These are phyloP conservation scores for Colletotrichum filicis DNA, from an alignment of 2,329 filamentous ascomycete genomes.

Conservation along the genomic window DNA sequence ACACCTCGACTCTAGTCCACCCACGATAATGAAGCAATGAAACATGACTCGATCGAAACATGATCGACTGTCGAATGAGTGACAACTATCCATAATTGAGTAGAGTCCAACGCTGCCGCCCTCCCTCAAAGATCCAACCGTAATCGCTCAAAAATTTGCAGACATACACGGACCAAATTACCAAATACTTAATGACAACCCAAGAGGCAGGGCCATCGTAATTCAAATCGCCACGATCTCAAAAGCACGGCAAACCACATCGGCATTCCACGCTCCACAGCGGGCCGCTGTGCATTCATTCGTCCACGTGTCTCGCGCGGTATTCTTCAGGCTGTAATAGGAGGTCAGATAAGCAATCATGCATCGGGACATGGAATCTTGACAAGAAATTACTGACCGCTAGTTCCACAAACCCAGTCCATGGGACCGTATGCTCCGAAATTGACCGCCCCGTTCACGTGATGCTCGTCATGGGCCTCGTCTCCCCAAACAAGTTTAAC, in stretches of 20 bases:
- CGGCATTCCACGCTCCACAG: background rate
- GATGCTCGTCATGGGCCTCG: conserved; percentile 14
- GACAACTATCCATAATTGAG: background rate
- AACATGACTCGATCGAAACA: background rate
- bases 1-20: too few relatives aligned
- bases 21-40: too few relatives aligned
- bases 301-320: background rate
- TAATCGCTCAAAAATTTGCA: too few relatives aligned
- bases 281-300: background rate
- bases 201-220: background rate
- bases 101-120: too few relatives aligned
- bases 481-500: conserved; percentile 14
- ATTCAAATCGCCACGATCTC: background rate
- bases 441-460: background rate
- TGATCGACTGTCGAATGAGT: background rate
- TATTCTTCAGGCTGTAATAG: background rate
- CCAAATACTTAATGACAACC: too few relatives aligned
- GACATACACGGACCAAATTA: too few relatives aligned
- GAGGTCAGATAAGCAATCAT: background rate
- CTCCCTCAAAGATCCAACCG: too few relatives aligned
- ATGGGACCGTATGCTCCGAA: conserved; percentile 2
- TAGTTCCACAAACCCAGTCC: conserved; percentile 4
- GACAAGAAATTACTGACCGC: background rate
- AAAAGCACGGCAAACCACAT: background rate
- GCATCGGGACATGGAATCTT: background rate